Percentiles rank a stretch among this genome's conserved stretches.
phyloP scores from a whole-genome alignment of 768 basidiomycete species.

The Sarcodon sp. region DNA sequence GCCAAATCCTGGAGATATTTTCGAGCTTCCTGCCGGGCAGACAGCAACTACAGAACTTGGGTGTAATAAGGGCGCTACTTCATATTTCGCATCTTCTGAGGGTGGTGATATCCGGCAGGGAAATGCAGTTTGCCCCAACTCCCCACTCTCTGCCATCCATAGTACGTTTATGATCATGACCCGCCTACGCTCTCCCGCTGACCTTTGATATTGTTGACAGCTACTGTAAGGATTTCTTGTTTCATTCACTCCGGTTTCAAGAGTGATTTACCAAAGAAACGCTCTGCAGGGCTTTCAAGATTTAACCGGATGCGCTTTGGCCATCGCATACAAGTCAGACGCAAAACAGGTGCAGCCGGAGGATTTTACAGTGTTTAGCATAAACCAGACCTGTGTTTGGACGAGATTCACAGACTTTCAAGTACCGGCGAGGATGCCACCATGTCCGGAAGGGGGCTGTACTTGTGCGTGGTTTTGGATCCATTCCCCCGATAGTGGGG shows the following conservation, averaged over 20 bases:
- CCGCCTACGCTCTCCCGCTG: neutral
- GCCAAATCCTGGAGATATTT: slow-evolving; percentile 41
- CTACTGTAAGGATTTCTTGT: neutral
- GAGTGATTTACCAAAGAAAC: neutral
- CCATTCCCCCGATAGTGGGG: slow-evolving; percentile 42
- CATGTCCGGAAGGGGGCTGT: slow-evolving; percentile 49
- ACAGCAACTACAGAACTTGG: slow-evolving; percentile 39
- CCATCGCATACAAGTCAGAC: slow-evolving; percentile 66
- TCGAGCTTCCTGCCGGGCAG: slow-evolving; percentile 47
- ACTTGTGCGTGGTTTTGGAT: slow-evolving; percentile 60
- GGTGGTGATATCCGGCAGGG: slow-evolving; percentile 41
- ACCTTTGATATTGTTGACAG: neutral
- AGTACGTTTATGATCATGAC: slow-evolving; percentile 20
- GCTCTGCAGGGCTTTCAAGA: slow-evolving; percentile 26
- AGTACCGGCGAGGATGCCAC: slow-evolving; percentile 55
- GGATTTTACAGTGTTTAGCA: slow-evolving; percentile 55
- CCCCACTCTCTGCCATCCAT: slow-evolving; percentile 32
- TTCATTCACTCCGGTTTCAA: neutral
- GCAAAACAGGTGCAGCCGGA: slow-evolving; percentile 41
- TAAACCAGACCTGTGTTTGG: slow-evolving; percentile 62
- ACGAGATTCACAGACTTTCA: slow-evolving; percentile 51
- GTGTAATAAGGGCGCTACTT: slow-evolving; percentile 49
- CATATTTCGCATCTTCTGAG: slow-evolving; percentile 36
- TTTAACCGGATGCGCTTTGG: slow-evolving; percentile 52
- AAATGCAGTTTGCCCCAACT: slow-evolving; percentile 39